Evolutionary conservation across 495 filamentous ascomycete genomes (phyloP), one percentile per base, ranked within the genome.

Genomic region (Lepraria neglecta): DNA sequence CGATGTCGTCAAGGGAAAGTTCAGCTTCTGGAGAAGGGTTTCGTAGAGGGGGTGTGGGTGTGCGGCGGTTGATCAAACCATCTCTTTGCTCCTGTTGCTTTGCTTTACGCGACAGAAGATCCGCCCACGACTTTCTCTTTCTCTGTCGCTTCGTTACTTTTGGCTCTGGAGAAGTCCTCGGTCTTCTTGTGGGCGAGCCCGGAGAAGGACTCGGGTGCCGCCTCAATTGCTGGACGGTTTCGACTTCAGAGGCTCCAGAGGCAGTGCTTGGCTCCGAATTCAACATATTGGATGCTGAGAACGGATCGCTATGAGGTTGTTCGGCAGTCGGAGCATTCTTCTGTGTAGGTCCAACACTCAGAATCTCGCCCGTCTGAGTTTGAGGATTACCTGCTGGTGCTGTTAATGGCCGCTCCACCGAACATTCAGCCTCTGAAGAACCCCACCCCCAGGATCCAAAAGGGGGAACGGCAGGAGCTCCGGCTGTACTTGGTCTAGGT

Each of bases 111-210:
- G 86, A 83, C 42, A 61, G 33, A 2, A 61, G 33, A 30, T 86
- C 87, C 42, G 89, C 88, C 88, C 89, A 92, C 2, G 84, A 82
- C 64, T 86, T 89, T 58, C 91, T 88, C 71, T 85, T 90, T 69
- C 89, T 89, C 65, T 88, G 82, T 68, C 84, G 87, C 71, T 89
- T 88, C 46, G 75, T 78, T 15, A 74, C 68, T 69, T 88, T 91
- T 11, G 72, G 68, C 57, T 77, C 79, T 1, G 71, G 69, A 4
- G 67, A 67, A 51, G 65, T 71, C 28, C 65, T 59, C 28, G 68
- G 65, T 48, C 64, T 67, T 35, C 46, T 51, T 17, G 48, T 33
- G 6, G 58, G 40, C 30, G 58, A 59, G 0, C 27, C 35, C 0
- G 21, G 28, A 38, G 51, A 38, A 38, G 51, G 9, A 54, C 10